phyloP scores from a whole-genome alignment of 2,329 filamentous ascomycete species.

The Colletotrichum sp. region DNA sequence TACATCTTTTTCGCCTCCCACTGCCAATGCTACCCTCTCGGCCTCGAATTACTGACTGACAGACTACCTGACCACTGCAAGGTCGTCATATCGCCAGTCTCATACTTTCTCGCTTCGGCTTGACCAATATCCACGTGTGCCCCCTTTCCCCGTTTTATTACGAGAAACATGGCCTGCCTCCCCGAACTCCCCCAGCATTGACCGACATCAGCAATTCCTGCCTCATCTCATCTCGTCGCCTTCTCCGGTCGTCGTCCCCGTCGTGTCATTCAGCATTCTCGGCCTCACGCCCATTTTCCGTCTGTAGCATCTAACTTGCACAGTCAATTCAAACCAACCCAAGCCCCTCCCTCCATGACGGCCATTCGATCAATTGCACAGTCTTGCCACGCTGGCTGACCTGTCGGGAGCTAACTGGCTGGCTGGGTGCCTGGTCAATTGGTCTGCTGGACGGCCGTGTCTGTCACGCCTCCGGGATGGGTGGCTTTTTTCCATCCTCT shows the following conservation, averaged over 20 bases:
- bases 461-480: background rate
- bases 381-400: background rate
- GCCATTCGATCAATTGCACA: background rate
- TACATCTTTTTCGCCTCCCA: background rate
- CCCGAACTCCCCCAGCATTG: background rate
- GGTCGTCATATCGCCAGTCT: background rate
- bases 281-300: background rate
- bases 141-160: constrained; percentile 15
- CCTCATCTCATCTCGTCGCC: constrained; percentile 7
- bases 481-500: background rate
- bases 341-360: background rate
- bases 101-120: background rate
- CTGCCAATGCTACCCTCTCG: background rate
- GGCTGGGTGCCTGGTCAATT: background rate
- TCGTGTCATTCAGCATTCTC: background rate
- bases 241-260: background rate
- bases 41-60: background rate
- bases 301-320: background rate
- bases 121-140: background rate
- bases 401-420: background rate
- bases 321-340: background rate
- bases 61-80: background rate
- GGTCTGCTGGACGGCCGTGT: background rate
- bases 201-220: constrained; percentile 1
- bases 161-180: background rate